Evolutionary conservation across 2,329 filamentous ascomycete genomes (phyloP).

Genomic region (Hypoxylon sp.): DNA sequence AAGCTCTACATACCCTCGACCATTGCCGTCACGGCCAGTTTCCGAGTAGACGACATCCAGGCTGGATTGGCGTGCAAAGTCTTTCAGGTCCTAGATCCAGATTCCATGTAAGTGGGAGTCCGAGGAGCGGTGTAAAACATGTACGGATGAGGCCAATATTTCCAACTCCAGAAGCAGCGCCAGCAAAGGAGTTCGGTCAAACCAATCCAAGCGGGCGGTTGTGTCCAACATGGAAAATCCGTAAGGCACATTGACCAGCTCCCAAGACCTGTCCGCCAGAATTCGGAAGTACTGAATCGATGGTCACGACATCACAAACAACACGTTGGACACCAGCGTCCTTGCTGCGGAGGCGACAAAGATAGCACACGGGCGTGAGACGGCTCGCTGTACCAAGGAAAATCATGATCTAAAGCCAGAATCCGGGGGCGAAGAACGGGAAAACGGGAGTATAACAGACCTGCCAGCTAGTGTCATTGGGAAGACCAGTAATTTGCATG

Average conservation of each 20-base stretch:
- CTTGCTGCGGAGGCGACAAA: slow-evolving; percentile 44
- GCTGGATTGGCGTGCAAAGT: slow-evolving; percentile 96
- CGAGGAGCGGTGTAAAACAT: slow-evolving; percentile 57
- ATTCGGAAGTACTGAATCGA: slow-evolving; percentile 42
- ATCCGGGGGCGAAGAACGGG: slow-evolving; percentile 55
- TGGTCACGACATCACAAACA: slow-evolving; percentile 44
- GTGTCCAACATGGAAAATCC: slow-evolving; percentile 48
- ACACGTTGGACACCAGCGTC: slow-evolving; percentile 43
- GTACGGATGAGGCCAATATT: slow-evolving; percentile 48
- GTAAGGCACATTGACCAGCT: slow-evolving; percentile 49
- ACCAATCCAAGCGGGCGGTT: slow-evolving; percentile 49
- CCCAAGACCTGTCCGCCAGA: slow-evolving; percentile 47
- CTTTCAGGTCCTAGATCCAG: slow-evolving; percentile 97
- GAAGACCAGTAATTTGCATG: slow-evolving; percentile 98
- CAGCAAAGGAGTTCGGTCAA: slow-evolving; percentile 50
- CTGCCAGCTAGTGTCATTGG: slow-evolving; percentile 99
- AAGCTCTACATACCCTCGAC: slow-evolving; percentile 78
- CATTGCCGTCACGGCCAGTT: slow-evolving; percentile 90
- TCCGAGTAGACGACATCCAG: slow-evolving; percentile 99
- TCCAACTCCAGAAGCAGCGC: slow-evolving; percentile 51
- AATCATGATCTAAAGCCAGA: slow-evolving; percentile 49
- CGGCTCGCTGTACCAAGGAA: slow-evolving; percentile 44
- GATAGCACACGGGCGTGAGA: slow-evolving; percentile 46
- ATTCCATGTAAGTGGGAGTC: slow-evolving; percentile 82
- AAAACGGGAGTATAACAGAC: slow-evolving; percentile 82